Evolutionary conservation across 129 eudicot genomes (phyloP).

Genomic region (Gnaphalium uliginosum): DNA sequence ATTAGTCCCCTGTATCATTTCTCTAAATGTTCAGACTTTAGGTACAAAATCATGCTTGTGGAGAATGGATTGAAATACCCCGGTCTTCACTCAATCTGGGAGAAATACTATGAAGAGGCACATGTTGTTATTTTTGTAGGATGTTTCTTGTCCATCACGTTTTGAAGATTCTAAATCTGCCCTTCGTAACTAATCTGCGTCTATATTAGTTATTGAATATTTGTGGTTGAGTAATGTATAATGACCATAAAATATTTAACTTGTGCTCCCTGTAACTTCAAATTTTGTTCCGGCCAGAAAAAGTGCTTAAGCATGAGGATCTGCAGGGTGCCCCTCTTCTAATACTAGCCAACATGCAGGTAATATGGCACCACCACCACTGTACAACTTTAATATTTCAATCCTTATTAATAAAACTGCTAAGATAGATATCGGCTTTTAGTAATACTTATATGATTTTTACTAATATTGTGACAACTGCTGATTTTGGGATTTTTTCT

Average conservation of each 20-base stretch:
- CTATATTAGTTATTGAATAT: conserved; percentile 12
- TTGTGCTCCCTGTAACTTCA: background rate
- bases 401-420: background rate
- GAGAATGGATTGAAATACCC: conserved; percentile 8
- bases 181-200: conserved; percentile 50
- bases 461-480: too few species aligned
- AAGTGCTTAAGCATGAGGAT: conserved; percentile 95
- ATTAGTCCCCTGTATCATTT: too few species aligned
- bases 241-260: too few species aligned
- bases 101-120: conserved; percentile 97
- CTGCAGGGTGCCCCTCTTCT: conserved; percentile 93
- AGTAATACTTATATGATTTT: background rate
- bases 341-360: conserved; percentile 97
- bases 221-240: conserved; percentile 3
- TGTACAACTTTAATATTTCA: background rate
- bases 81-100: conserved; percentile 99
- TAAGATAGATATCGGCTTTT: background rate
- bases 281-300: conserved; percentile 54
- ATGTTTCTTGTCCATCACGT: conserved; percentile 85
- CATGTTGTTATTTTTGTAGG: conserved; percentile 95
- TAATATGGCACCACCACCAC: conserved; percentile 18
- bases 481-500: too few species aligned
- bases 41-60: conserved; percentile 9
- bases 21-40: conserved; percentile 7
- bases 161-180: conserved; percentile 98